Base-by-base conservation (phyloP, 164 flowering plant genomes). In the Annona cherimola region DNA sequence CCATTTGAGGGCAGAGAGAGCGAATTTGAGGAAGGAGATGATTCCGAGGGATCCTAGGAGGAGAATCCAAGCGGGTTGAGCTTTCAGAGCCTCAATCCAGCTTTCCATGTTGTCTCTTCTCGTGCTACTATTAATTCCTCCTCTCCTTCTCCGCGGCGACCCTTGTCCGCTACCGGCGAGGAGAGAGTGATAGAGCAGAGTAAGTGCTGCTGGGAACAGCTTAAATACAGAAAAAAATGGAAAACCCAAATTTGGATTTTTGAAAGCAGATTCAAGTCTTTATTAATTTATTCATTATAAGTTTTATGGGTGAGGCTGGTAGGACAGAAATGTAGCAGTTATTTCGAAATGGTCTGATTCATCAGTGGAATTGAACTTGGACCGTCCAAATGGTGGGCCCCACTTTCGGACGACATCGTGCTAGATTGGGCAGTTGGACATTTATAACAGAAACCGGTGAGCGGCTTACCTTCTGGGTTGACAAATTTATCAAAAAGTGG, bases 11-110 rank as follows among this genome's bases (percentile, higher is more conserved):
- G 86, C 19, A 26, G 75, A 63, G 45, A 83, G 45, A 3, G 70
- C 65, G 45, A 66, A 41, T 60, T 78, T 84, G 50, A 83, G 66
- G 8, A 83, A 3, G 0, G 79, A 79, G 19, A 90, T 26, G 55
- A 76, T 73, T 42, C 97, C 97, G 8, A 93, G 26, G 46, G 81
- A n/a, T 65, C 84, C 67, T 3, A 88, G 78, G 4, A 78, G 73
- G 59, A 85, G 41, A 46, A 86, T 68, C 95, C 93, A 82, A 1
- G n/a, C 42, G 19, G 86, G 85, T 65, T 76, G 85, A 40, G 74
- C 35, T 74, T 71, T 67, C 26, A 82, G 73, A 42, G 73, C 72
- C 19, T 83, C 77, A 1, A 57, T 57, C 55, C 65, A 44, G 54
- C 35, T 26, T 26, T 26, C 35, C 35, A 26, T 26, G 35, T 8